Evolutionary conservation across 78 protist species (phyloP).

Genomic region (Monocercomonoides exilis): DNA sequence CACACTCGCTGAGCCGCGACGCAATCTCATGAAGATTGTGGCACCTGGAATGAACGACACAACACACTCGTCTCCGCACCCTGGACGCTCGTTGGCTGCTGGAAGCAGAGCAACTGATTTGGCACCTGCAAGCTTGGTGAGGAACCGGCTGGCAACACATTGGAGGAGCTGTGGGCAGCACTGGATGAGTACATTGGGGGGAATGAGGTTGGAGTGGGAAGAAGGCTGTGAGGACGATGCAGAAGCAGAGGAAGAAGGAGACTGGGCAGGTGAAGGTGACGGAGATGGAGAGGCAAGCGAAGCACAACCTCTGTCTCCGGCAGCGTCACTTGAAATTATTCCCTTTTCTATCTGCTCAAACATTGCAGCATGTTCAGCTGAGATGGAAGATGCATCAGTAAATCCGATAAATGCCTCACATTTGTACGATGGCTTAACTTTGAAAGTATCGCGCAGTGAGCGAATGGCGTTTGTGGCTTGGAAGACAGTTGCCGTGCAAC

Average conservation of each 20-base stretch:
- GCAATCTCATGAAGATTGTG: not conserved
- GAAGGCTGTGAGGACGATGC: no score
- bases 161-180: not conserved
- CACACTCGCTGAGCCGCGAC: not conserved
- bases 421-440: not conserved
- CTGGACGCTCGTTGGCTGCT: not conserved
- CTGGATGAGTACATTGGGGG: not conserved
- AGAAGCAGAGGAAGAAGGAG: no score
- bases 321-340: not conserved
- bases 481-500: not conserved
- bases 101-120: not conserved
- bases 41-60: not conserved
- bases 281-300: no score
- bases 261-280: no score
- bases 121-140: not conserved
- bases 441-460: not conserved
- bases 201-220: no score
- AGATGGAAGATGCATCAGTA: not conserved
- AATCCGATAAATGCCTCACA: not conserved
- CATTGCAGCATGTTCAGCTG: no score
- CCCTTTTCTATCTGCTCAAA: no score
- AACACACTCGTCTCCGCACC: not conserved
- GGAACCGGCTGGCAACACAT: not conserved
- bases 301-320: no score
- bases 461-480: not conserved